A percentile compares a stretch with the other conserved stretches of the same genome.
Conservation (phyloP, 352 stramenopile species). For the Pythium sukuiense region DNA sequence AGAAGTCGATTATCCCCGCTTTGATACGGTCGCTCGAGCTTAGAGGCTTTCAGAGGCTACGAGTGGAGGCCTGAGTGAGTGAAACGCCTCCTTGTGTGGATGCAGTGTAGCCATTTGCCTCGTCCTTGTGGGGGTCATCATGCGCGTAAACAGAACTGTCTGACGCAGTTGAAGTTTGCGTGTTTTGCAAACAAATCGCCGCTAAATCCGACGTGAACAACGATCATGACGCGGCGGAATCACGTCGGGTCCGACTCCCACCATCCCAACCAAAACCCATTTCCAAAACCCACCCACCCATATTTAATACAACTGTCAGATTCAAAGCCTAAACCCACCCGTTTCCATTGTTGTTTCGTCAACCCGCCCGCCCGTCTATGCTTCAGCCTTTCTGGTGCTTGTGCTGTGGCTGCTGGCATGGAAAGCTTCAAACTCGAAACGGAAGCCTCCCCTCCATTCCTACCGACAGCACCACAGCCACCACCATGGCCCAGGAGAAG, state of each 20-base stretch:
- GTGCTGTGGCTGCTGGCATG: background rate
- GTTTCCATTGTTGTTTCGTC: background rate
- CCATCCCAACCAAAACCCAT: background rate
- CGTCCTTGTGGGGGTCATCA: background rate
- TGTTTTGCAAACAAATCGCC: slow-evolving; percentile 28
- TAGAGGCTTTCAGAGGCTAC: no score
- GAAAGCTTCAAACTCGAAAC: background rate
- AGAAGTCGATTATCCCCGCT: no score
- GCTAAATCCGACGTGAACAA: slow-evolving; percentile 21
- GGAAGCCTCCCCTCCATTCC: background rate
- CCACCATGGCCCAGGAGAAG: slow-evolving; percentile 32
- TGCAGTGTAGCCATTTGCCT: background rate
- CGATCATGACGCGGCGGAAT: slow-evolving; percentile 14
- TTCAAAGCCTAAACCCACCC: slow-evolving; percentile 4
- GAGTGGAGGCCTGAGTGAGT: no score
- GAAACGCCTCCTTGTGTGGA: no score
- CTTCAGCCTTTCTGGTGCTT: slow-evolving; percentile 2
- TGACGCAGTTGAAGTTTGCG: slow-evolving; percentile 28
- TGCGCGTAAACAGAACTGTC: background rate
- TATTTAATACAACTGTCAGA: background rate
- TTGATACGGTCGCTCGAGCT: no score
- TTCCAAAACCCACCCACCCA: slow-evolving; percentile 6
- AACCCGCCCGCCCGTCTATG: background rate
- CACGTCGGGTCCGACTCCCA: slow-evolving; percentile 1
- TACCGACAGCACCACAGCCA: background rate